Conservation (phyloP, 1,284 basidiomycete species). For the Earliella scabrosa region DNA sequence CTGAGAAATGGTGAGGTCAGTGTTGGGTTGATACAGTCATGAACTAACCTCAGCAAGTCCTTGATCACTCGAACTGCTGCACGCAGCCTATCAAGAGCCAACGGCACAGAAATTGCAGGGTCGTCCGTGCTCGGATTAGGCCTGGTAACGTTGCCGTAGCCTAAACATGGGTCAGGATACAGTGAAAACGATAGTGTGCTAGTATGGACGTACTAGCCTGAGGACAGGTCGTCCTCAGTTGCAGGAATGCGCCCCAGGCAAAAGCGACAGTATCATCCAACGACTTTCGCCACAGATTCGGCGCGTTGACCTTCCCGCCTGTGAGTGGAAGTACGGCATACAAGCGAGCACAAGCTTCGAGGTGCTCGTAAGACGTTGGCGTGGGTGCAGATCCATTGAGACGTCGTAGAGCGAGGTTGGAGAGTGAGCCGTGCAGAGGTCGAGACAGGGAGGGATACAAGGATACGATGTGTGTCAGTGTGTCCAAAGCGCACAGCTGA, state of each 20-base stretch:
- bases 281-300: conserved; percentile 71
- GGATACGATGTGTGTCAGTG: conserved; percentile 59
- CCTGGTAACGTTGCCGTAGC: conserved; percentile 1
- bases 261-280: conserved; percentile 68
- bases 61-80: conserved; percentile 55
- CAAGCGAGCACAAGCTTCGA: conserved; percentile 56
- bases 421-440: conserved; percentile 52
- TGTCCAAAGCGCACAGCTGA: conserved; percentile 56
- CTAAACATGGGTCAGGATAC: not conserved
- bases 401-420: conserved; percentile 53
- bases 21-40: not conserved
- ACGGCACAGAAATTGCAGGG: conserved; percentile 48
- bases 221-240: conserved; percentile 58
- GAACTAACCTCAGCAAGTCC: conserved; percentile 64
- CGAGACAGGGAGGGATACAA: conserved; percentile 70
- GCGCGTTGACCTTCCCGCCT: conserved; percentile 78
- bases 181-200: not conserved
- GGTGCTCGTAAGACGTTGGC: conserved; percentile 43
- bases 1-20: not conserved
- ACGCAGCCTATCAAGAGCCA: conserved; percentile 62
- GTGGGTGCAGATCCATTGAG: conserved; percentile 57
- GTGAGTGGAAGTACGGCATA: conserved; percentile 67
- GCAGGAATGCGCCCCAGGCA: conserved; percentile 61
- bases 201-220: conserved; percentile 35
- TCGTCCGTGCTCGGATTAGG: conserved; percentile 34